Evolutionary conservation across 2,329 filamentous ascomycete genomes (phyloP), one percentile per base, ranked within the genome.

Genomic region (Blumeria hordei): DNA sequence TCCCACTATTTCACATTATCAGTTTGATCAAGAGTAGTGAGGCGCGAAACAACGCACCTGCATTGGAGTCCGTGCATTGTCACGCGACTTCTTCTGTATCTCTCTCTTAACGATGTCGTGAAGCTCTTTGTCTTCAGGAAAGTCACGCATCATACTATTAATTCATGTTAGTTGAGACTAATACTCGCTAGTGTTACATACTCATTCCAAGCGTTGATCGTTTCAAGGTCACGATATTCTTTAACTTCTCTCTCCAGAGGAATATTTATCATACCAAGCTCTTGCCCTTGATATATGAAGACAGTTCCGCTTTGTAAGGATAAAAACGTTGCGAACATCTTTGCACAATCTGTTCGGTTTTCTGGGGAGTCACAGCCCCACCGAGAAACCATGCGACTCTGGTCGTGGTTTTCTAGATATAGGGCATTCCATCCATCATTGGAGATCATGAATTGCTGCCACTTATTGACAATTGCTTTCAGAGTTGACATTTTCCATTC

Each of bases 11-110:
- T 12, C 0, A 9, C 5, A 32, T 9, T 39, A 36, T 18, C 16
- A 43, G 35, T n/a, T 32, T 28, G 18, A 37, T n/a, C 18, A 36
- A 14, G 3, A 34, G 11, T 35, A 47, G 18, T 21, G 11, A 32
- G 14, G 14, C 18, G 3, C 41, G 34, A 39, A 18, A 11, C 12
- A 41, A 44, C 56, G 43, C 56, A 58, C 59, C 54, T 62, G 81
- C 66, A 88, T 80, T 0, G 83, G 83, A 0, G 80, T 78, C 49
- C 83, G 73, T 7, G 77, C 78, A 64, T 88, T 83, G 65, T 88
- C 83, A 21, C 83, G 65, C 7, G 74, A 77, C 63, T 78, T 77
- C 59, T 72, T 69, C 57, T 76, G 73, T 61, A 80, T 70, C n/a
- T 75, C 70, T 58, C 70, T 60, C 65, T 65, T 68, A 54, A 62